A percentile compares a stretch with the other conserved stretches of the same genome.
These are phyloP conservation scores for Yamadazyma blattariae DNA, from an alignment of 1,139 yeast species.

Conservation along the genomic window DNA sequence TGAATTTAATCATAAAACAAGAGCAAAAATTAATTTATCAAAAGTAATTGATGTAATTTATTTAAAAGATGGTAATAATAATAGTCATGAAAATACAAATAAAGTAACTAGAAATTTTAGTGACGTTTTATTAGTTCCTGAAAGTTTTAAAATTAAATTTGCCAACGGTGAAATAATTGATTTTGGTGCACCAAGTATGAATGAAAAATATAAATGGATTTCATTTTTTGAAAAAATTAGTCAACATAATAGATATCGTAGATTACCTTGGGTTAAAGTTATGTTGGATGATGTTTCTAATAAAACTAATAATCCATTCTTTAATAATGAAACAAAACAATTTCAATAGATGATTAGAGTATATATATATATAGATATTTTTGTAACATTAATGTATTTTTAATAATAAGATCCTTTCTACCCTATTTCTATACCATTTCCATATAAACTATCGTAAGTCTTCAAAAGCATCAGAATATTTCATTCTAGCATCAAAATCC, in stretches of 20 bases:
- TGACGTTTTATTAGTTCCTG: slow-evolving; percentile 59
- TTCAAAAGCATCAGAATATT: no score
- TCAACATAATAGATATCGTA: slow-evolving; percentile 49
- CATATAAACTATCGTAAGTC: no score
- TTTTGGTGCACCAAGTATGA: slow-evolving; percentile 61
- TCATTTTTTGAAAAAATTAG: slow-evolving; percentile 50
- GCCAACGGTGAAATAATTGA: slow-evolving; percentile 68
- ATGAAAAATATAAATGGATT: slow-evolving; percentile 60
- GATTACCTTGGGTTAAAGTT: slow-evolving; percentile 71
- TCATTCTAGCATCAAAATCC: slow-evolving; percentile 2
- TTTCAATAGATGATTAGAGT: slow-evolving; percentile 4
- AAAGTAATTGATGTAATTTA: slow-evolving; percentile 56
- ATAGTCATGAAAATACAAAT: slow-evolving; percentile 18
- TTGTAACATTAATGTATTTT: neutral
- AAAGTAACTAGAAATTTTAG: slow-evolving; percentile 54
- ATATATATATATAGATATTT: neutral
- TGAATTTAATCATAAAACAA: slow-evolving; percentile 57
- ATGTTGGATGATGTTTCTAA: slow-evolving; percentile 26
- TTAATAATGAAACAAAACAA: slow-evolving; percentile 8
- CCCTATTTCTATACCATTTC: no score
- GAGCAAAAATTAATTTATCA: slow-evolving; percentile 64
- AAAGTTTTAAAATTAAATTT: slow-evolving; percentile 62
- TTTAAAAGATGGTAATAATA: slow-evolving; percentile 42
- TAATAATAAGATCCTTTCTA: no score
- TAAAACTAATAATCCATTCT: slow-evolving; percentile 16